Evolutionary conservation across 306 rosid species (phyloP).

Genomic region (Canavalia gladiata): DNA sequence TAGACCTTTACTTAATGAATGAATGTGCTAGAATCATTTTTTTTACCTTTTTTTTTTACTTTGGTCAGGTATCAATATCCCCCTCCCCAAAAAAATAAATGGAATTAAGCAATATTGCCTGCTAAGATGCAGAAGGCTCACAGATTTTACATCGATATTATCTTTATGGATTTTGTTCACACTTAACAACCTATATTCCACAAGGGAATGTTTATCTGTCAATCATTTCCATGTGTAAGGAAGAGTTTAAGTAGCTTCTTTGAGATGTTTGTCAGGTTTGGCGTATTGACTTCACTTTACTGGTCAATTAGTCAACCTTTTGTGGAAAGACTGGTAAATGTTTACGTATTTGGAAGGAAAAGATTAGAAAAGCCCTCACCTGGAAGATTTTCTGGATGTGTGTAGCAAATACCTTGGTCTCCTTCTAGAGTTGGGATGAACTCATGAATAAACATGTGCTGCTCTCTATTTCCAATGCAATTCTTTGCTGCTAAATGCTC

Average conservation of each 20-base stretch:
- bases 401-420: conserved; percentile 75
- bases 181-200: not conserved
- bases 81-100: too few relatives aligned
- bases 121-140: not conserved
- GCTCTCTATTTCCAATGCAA: conserved; percentile 60
- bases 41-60: not conserved
- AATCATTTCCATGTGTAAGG: not conserved
- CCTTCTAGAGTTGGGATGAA: conserved; percentile 83
- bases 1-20: not conserved
- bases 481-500: conserved; percentile 80
- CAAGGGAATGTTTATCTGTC: not conserved
- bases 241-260: not conserved
- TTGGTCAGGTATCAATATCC: not conserved
- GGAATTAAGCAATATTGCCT: too few relatives aligned
- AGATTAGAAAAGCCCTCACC: conserved; percentile 57
- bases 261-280: not conserved
- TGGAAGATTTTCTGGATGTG: conserved; percentile 86
- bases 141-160: not conserved
- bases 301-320: not conserved
- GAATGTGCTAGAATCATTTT: not conserved
- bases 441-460: conserved; percentile 67
- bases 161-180: not conserved
- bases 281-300: not conserved
- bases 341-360: conserved; percentile 11
- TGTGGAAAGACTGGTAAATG: not conserved